A percentile compares a stretch with the other conserved stretches of the same genome.
Evolutionary conservation across 2,329 filamentous ascomycete genomes (phyloP).

Genomic region (Aspergillus tanneri): DNA sequence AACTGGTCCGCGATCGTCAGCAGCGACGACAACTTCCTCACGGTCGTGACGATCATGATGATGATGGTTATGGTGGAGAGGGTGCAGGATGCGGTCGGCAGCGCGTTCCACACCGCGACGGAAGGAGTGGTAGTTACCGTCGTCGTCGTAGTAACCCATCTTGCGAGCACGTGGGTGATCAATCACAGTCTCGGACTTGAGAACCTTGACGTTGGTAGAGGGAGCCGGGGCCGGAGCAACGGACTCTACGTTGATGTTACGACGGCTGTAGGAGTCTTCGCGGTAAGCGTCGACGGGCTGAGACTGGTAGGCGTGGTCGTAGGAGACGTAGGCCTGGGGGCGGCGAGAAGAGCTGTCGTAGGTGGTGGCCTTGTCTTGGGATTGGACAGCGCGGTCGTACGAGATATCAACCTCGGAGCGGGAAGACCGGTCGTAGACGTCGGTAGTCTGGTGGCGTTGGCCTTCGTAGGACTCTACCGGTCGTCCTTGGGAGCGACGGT

Average conservation of each 20-base stretch:
- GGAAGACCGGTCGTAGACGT: slow-evolving; percentile 17
- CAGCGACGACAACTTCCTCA: slow-evolving; percentile 41
- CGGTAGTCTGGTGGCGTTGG: slow-evolving; percentile 23
- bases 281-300: slow-evolving; percentile 45
- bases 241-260: slow-evolving; percentile 34
- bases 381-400: not conserved
- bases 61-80: slow-evolving; percentile 45
- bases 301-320: slow-evolving; percentile 30
- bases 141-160: slow-evolving; percentile 80
- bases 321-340: slow-evolving; percentile 28
- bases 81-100: slow-evolving; percentile 64
- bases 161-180: slow-evolving; percentile 57
- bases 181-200: slow-evolving; percentile 49
- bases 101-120: slow-evolving; percentile 68
- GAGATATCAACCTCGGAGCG: not conserved
- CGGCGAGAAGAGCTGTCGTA: slow-evolving; percentile 15
- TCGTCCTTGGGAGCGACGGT: slow-evolving; percentile 16
- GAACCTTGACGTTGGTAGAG: slow-evolving; percentile 52
- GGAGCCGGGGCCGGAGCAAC: slow-evolving; percentile 33
- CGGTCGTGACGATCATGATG: slow-evolving; percentile 36
- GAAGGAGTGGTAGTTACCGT: slow-evolving; percentile 73
- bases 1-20: slow-evolving; percentile 46
- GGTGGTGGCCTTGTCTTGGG: too few species aligned
- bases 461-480: slow-evolving; percentile 18
- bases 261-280: slow-evolving; percentile 35